Evolutionary conservation across 2,329 filamentous ascomycete species (phyloP).

Genomic region (Alternaria brassicae): DNA sequence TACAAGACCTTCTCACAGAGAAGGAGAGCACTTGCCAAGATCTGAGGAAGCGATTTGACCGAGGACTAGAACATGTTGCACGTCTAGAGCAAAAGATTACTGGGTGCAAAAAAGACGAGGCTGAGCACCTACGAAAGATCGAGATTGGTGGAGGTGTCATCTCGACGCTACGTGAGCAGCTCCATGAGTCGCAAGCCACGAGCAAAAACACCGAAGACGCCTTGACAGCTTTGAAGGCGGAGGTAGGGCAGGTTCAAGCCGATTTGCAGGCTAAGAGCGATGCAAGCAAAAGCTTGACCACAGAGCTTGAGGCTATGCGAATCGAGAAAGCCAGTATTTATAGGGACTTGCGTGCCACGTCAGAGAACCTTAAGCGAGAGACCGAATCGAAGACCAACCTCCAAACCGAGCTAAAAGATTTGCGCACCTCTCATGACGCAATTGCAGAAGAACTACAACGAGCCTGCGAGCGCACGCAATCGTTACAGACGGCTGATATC

Average conservation of each 20-base stretch:
- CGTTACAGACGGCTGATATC: constrained; percentile 26
- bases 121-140: constrained; percentile 36
- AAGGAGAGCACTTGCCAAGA: constrained; percentile 28
- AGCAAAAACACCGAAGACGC: constrained; percentile 34
- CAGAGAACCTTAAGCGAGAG: constrained; percentile 25
- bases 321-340: constrained; percentile 28
- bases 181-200: constrained; percentile 29
- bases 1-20: constrained; percentile 31
- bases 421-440: constrained; percentile 25
- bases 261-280: constrained; percentile 23
- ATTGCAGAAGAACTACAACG: constrained; percentile 29
- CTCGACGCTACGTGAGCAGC: constrained; percentile 32
- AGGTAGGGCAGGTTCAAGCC: constrained; percentile 26
- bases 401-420: constrained; percentile 29
- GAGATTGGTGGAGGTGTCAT: constrained; percentile 31
- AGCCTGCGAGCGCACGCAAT: constrained; percentile 29
- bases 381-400: constrained; percentile 19
- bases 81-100: constrained; percentile 33
- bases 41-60: constrained; percentile 28
- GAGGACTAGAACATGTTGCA: constrained; percentile 28
- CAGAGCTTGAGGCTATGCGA: constrained; percentile 33
- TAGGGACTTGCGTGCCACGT: constrained; percentile 23
- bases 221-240: constrained; percentile 24
- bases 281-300: constrained; percentile 21
- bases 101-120: constrained; percentile 29